These are phyloP conservation scores for Annulohypoxylon moriforme DNA, from an alignment of 495 filamentous ascomycete genomes.

Conservation along the genomic window DNA sequence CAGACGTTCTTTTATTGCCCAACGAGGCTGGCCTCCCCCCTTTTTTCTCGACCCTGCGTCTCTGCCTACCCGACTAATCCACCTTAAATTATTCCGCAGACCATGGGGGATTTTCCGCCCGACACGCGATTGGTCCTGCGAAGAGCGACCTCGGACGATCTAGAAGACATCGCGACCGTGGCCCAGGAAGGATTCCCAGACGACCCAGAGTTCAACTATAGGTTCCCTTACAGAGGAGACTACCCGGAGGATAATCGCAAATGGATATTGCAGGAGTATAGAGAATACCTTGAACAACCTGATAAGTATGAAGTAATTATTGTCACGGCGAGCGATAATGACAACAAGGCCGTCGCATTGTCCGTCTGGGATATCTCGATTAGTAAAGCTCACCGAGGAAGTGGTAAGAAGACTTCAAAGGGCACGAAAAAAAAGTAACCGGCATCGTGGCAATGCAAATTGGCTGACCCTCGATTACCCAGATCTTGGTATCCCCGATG, in stretches of 20 bases:
- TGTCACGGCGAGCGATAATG: slow-evolving; percentile 46
- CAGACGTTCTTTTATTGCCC: slow-evolving; percentile 17
- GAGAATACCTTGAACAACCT: slow-evolving; percentile 49
- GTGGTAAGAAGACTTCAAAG: slow-evolving; percentile 45
- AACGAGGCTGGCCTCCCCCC: slow-evolving; percentile 11
- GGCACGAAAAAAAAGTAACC: background rate
- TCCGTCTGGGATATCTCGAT: slow-evolving; percentile 51
- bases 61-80: slow-evolving; percentile 4
- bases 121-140: slow-evolving; percentile 19
- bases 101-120: slow-evolving; percentile 15
- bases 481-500: slow-evolving; percentile 31
- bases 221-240: slow-evolving; percentile 48
- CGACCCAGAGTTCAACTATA: slow-evolving; percentile 55
- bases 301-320: slow-evolving; percentile 55
- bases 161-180: slow-evolving; percentile 51
- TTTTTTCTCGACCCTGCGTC: slow-evolving; percentile 12
- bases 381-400: slow-evolving; percentile 48
- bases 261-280: slow-evolving; percentile 50
- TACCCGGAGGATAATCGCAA: slow-evolving; percentile 52
- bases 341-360: slow-evolving; percentile 43
- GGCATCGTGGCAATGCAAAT: background rate
- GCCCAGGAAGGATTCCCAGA: slow-evolving; percentile 52
- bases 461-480: slow-evolving; percentile 36
- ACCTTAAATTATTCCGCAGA: slow-evolving; percentile 3
- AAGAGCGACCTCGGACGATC: slow-evolving; percentile 38